These are phyloP conservation scores for Orobanche coerulescens DNA, from an alignment of 257 asterid genomes.

Conservation along the genomic window DNA sequence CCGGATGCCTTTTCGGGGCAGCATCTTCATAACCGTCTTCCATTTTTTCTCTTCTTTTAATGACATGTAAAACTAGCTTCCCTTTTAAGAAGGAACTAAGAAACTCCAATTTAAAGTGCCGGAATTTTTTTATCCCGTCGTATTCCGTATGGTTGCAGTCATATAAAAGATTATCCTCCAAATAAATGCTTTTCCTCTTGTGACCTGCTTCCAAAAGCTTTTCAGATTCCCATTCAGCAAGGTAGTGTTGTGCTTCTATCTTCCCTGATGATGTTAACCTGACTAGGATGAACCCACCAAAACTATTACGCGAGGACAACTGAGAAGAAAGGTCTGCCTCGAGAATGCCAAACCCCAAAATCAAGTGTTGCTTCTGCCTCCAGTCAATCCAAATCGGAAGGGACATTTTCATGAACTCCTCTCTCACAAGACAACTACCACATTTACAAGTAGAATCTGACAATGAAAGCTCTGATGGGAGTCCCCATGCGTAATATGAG, in stretches of 20 bases:
- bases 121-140: constrained; percentile 25
- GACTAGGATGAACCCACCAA: constrained; percentile 51
- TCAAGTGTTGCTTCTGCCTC: constrained; percentile 59
- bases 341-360: constrained; percentile 64
- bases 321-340: constrained; percentile 26
- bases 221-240: constrained; percentile 39
- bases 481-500: constrained; percentile 55
- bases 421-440: constrained; percentile 50
- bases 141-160: constrained; percentile 26
- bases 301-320: constrained; percentile 27
- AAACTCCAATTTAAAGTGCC: constrained; percentile 36
- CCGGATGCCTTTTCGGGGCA: constrained; percentile 19
- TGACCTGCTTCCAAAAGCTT: constrained; percentile 27
- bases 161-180: constrained; percentile 38
- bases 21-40: constrained; percentile 18
- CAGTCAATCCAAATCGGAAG: constrained; percentile 70
- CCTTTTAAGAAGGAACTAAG: constrained; percentile 45
- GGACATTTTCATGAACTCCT: constrained; percentile 39
- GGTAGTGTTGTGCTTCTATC: constrained; percentile 60
- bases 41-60: constrained; percentile 26
- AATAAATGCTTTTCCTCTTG: constrained; percentile 28
- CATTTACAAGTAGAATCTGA: constrained; percentile 46
- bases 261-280: constrained; percentile 66
- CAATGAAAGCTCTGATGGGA: constrained; percentile 33
- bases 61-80: constrained; percentile 31